Base-by-base conservation (phyloP, 331 rosid species). In the Rosa hybrid region DNA sequence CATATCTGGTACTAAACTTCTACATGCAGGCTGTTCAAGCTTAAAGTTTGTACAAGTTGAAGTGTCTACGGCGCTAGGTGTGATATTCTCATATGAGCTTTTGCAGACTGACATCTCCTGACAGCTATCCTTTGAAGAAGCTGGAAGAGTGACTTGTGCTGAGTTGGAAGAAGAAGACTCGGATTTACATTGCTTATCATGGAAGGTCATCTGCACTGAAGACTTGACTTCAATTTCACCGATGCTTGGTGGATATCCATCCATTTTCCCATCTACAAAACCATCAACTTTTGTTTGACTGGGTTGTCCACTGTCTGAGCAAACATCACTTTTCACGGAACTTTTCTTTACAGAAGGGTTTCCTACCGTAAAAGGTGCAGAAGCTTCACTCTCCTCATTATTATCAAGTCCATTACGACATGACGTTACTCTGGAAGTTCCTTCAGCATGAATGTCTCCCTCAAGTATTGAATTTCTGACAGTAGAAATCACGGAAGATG, bases 121-220 rank as follows among this genome's bases (percentile, higher is more conserved):
- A 75, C 74, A 83, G 78, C 86, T 83, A 67, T 80, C 83, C 12
- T 69, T 83, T 17, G 83, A 79, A 39, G 81, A 79, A 62, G 78
- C 75, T 30, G 78, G 83, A 59, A 75, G 83, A 79, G 60, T 46
- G 27, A 83, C 34, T 51, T 79, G 86, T 0, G 83, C 50, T 64
- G 83, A 69, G 75, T 83, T 83, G 12, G 86, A 83, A 69, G 83
- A 83, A 4, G 83, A 79, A 4, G 83, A 83, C 70, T 79, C 83
- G 0, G 86, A 57, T 69, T 78, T 83, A 46, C 71, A 57, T 49
- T 27, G 80, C 75, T 68, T 83, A 23, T 79, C 81, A 18, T 56
- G 73, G 38, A 72, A 76, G 71, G 56, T 30, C 20, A 74, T 72
- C 53, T 64, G 82, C 69, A 77, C 69, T 46, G 60, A 46, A 63